These are phyloP conservation scores for Neospermospora avenae DNA, from an alignment of 2,329 filamentous ascomycete genomes.

Conservation along the genomic window DNA sequence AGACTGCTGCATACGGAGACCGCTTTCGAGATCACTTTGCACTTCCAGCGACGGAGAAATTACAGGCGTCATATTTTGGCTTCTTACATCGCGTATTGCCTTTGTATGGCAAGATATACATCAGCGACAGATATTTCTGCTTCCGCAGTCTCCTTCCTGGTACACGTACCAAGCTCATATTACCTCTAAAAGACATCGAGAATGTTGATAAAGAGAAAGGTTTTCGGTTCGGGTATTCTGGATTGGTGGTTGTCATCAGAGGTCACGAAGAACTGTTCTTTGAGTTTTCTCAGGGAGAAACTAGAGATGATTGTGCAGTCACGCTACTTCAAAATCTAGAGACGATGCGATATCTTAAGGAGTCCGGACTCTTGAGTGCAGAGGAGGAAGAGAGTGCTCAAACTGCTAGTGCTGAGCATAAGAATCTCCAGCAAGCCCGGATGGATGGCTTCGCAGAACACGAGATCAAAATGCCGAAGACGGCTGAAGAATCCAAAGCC, in stretches of 20 bases:
- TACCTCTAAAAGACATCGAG: conserved; percentile 87
- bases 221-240: conserved; percentile 87
- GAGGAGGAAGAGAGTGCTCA: conserved; percentile 70
- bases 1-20: conserved; percentile 65
- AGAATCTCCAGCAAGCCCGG: conserved; percentile 74
- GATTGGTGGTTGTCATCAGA: conserved; percentile 86
- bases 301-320: conserved; percentile 84
- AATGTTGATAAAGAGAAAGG: conserved; percentile 94
- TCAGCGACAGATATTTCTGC: conserved; percentile 83
- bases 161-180: conserved; percentile 86
- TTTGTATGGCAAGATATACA: conserved; percentile 94
- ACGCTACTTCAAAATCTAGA: conserved; percentile 77
- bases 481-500: conserved; percentile 40
- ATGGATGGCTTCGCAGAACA: conserved; percentile 49
- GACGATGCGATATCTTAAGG: conserved; percentile 64
- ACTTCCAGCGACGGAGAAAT: conserved; percentile 75
- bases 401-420: conserved; percentile 74
- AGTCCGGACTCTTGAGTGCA: conserved; percentile 63
- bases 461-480: conserved; percentile 48
- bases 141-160: conserved; percentile 89
- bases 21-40: conserved; percentile 90
- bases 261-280: conserved; percentile 97
- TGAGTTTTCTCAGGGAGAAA: conserved; percentile 75
- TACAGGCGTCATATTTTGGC: conserved; percentile 90
- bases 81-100: conserved; percentile 86